phyloP scores from a whole-genome alignment of 2,329 filamentous ascomycete genomes.

The Fusarium falciforme region DNA sequence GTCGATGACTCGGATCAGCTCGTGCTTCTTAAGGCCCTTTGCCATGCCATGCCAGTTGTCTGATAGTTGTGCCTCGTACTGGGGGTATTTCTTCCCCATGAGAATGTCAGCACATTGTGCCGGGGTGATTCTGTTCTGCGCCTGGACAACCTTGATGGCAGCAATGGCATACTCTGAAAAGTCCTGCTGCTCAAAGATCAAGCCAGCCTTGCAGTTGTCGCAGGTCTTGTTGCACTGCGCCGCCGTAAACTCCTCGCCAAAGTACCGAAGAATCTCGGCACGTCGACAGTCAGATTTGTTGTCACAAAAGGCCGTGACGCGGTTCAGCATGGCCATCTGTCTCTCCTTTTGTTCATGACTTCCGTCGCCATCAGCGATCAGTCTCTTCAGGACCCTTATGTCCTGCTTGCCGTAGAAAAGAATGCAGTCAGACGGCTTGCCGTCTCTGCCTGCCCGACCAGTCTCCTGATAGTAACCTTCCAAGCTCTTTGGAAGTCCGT shows the following conservation, averaged over 20 bases:
- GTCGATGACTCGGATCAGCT: constrained; percentile 87
- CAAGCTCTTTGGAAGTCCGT: constrained; percentile 91
- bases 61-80: constrained; percentile 64
- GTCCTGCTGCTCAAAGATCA: constrained; percentile 78
- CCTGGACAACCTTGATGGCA: constrained; percentile 75
- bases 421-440: constrained; percentile 87
- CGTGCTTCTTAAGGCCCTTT: constrained; percentile 75
- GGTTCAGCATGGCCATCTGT: constrained; percentile 85
- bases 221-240: constrained; percentile 80
- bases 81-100: constrained; percentile 74
- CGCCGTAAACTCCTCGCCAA: constrained; percentile 83
- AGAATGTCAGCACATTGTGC: constrained; percentile 88
- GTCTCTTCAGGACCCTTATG: constrained; percentile 75
- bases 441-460: constrained; percentile 92
- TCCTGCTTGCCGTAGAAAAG: constrained; percentile 89
- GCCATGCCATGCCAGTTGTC: constrained; percentile 75
- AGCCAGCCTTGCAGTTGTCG: constrained; percentile 87
- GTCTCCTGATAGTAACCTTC: constrained; percentile 99
- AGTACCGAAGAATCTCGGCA: constrained; percentile 91
- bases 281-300: constrained; percentile 89
- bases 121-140: constrained; percentile 74
- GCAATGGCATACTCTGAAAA: constrained; percentile 79
- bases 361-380: constrained; percentile 87
- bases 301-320: constrained; percentile 88
- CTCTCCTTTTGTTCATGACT: constrained; percentile 83